Base-by-base conservation (phyloP, 2,329 filamentous ascomycete species). In the Mycosphaerella sp. region DNA sequence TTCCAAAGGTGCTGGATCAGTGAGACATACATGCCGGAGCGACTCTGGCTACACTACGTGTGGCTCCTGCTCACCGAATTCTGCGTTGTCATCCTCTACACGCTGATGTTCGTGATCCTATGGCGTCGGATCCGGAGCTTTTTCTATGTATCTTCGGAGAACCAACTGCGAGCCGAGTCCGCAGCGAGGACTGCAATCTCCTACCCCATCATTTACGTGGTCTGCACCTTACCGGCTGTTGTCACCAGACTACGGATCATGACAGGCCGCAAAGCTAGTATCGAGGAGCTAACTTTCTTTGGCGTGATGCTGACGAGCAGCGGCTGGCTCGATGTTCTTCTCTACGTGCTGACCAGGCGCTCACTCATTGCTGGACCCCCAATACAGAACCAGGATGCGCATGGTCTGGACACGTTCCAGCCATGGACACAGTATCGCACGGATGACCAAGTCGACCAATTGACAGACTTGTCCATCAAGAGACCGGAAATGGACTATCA, bases 191-290 rank as follows among this genome's bases (percentile, higher is more conserved):
- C 50, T 17, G 52, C 80, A 75, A 70, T 86, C 39, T 73, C 84
- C 7, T 87, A 87, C 55, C 84, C 84, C 0, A 62, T 85, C 59
- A 82, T 86, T 56, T 87, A 87, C 66, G 76, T 85, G 1, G 61
- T 84, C 14, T 86, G 83, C 66, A 87, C 84, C 0, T 73, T 83
- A 0, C 84, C 84, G 0, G 73, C 87, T 1, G 83, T 83, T 6
- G 74, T 80, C 0, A 81, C 81, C 6, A 80, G 84, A 54, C 80
- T 86, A 58, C 76, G 77, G 1, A 77, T 77, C 12, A 84, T 87
- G 77, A 75, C 78, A 0, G 61, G 62, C 4, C 36, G 43, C 10
- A 41, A 31, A 6, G 49, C 62, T 0, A 69, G 71, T 3, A 72
- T 70, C 5, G 65, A 69, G 2, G 69, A 72, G 5, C 74, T 80